A percentile compares a stretch with the other conserved stretches of the same genome.
phyloP scores from a whole-genome alignment of 2,329 filamentous ascomycete species.

The Colletotrichum sidae region DNA sequence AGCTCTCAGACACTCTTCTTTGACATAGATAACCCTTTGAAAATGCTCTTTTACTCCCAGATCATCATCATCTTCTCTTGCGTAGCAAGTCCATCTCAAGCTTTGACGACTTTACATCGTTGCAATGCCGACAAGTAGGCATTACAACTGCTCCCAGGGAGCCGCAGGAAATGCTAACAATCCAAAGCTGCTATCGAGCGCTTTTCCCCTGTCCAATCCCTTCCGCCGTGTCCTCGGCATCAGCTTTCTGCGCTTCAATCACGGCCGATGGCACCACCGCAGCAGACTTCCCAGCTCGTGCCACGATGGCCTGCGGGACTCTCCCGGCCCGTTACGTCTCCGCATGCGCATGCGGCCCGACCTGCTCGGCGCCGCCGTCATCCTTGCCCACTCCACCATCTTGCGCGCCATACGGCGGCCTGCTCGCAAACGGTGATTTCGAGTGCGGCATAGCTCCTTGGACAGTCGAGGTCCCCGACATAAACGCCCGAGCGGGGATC shows the following conservation, averaged over 20 bases:
- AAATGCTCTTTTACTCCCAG: constrained; percentile 3
- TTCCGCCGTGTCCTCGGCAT: constrained; percentile 36
- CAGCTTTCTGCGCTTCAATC: constrained; percentile 40
- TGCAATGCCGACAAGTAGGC: constrained; percentile 25
- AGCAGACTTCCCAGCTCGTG: constrained; percentile 39
- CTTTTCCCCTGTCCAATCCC: constrained; percentile 40
- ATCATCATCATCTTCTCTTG: not conserved
- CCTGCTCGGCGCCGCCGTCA: constrained; percentile 27
- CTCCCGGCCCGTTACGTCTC: constrained; percentile 38
- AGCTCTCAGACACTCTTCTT: not conserved
- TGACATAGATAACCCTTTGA: not conserved
- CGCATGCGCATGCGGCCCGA: constrained; percentile 39
- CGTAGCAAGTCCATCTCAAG: not conserved
- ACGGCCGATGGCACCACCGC: constrained; percentile 39
- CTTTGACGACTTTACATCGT: not conserved
- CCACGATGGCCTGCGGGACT: constrained; percentile 39
- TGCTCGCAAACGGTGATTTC: constrained; percentile 28
- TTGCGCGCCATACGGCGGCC: constrained; percentile 12
- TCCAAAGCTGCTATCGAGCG: constrained; percentile 39
- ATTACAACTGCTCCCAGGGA: too few relatives aligned
- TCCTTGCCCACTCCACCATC: constrained; percentile 24
- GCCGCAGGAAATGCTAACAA: not conserved
- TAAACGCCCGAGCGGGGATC: constrained; percentile 6
- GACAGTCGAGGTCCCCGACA: constrained; percentile 38
- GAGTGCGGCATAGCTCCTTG: constrained; percentile 34